A percentile compares a stretch with the other conserved stretches of the same genome.
Conservation (phyloP, 805 yeast species). For the Ogataea henricii region DNA sequence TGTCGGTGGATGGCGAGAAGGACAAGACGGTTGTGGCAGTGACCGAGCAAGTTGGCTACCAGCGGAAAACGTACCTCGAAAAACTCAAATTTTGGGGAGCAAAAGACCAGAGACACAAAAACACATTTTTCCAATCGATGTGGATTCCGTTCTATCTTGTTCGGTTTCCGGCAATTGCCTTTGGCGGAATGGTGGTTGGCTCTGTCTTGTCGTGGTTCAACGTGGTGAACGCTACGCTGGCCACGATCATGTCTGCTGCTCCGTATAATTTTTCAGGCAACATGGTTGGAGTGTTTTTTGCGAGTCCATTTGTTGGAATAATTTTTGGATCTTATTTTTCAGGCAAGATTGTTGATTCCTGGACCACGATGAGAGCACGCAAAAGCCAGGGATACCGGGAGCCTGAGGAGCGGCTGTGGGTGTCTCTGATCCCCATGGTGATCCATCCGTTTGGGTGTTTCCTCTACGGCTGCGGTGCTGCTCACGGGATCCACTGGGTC, state of each 20-base stretch:
- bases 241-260: slow-evolving; percentile 35
- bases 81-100: slow-evolving; percentile 36
- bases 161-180: slow-evolving; percentile 42
- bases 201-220: slow-evolving; percentile 48
- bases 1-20: slow-evolving; percentile 6
- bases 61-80: slow-evolving; percentile 35
- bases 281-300: slow-evolving; percentile 39
- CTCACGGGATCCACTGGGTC: slow-evolving; percentile 39
- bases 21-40: slow-evolving; percentile 13
- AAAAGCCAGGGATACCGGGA: slow-evolving; percentile 40
- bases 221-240: slow-evolving; percentile 41
- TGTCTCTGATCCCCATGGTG: slow-evolving; percentile 38
- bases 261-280: slow-evolving; percentile 45
- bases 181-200: slow-evolving; percentile 47
- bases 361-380: slow-evolving; percentile 13
- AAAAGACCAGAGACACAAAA: slow-evolving; percentile 38
- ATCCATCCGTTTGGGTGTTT: slow-evolving; percentile 43
- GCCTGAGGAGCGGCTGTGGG: slow-evolving; percentile 46
- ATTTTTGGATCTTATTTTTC: slow-evolving; percentile 40
- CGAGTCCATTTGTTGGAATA: slow-evolving; percentile 36
- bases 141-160: slow-evolving; percentile 37
- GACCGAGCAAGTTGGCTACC: neutral
- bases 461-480: slow-evolving; percentile 43
- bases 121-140: slow-evolving; percentile 38
- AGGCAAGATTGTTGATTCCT: slow-evolving; percentile 33